These are phyloP conservation scores for Lipomyces orientalis DNA, from an alignment of 805 yeast species.

Conservation along the genomic window DNA sequence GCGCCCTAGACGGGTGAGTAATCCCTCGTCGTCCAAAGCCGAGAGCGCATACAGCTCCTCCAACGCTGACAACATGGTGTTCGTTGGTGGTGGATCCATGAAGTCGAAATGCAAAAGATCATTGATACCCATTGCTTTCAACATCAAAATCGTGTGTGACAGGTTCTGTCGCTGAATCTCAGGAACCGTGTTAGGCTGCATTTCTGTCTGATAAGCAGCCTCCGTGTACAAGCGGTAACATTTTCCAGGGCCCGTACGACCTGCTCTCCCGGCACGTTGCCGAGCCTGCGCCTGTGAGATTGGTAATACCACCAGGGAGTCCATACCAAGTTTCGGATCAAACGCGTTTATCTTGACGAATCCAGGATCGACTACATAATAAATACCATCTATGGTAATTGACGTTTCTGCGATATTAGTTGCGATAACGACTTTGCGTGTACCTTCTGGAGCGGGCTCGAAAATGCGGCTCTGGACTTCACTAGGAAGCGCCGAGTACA, in stretches of 20 bases:
- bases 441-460: slow-evolving; percentile 79
- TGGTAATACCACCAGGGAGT: slow-evolving; percentile 80
- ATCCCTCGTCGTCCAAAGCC: slow-evolving; percentile 81
- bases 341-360: slow-evolving; percentile 90
- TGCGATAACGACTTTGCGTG: slow-evolving; percentile 88
- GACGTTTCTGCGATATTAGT: slow-evolving; percentile 98
- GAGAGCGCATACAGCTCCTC: slow-evolving; percentile 86
- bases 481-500: slow-evolving; percentile 88
- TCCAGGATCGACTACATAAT: slow-evolving; percentile 92
- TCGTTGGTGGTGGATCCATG: slow-evolving; percentile 85
- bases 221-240: slow-evolving; percentile 90
- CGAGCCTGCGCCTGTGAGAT: slow-evolving; percentile 95
- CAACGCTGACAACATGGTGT: slow-evolving; percentile 72
- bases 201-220: slow-evolving; percentile 76
- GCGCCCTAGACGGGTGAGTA: slow-evolving; percentile 75
- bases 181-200: slow-evolving; percentile 81
- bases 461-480: slow-evolving; percentile 83
- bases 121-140: slow-evolving; percentile 82
- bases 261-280: slow-evolving; percentile 98
- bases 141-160: slow-evolving; percentile 72
- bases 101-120: slow-evolving; percentile 85
- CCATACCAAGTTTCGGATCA: slow-evolving; percentile 88
- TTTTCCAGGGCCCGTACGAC: slow-evolving; percentile 96
- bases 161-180: slow-evolving; percentile 89
- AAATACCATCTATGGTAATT: slow-evolving; percentile 93